These are phyloP conservation scores for Saxophila tyrrhenica DNA, from an alignment of 495 filamentous ascomycete genomes.

Conservation along the genomic window DNA sequence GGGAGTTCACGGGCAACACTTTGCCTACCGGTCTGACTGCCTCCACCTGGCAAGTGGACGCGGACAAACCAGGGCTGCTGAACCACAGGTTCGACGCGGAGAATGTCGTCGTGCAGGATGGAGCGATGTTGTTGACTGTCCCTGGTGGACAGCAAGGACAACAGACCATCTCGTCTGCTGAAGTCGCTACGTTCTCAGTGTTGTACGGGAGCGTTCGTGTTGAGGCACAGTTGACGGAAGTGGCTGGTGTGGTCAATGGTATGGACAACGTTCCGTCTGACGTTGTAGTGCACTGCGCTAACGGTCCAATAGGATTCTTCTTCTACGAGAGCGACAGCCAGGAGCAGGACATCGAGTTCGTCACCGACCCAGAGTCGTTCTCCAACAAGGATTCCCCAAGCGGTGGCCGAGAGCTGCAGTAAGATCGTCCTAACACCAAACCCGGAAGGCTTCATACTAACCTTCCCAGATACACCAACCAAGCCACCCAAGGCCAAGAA, in stretches of 20 bases:
- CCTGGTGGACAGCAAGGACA: not conserved
- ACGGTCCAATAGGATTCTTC: not conserved
- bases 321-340: not conserved
- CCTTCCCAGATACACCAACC: not conserved
- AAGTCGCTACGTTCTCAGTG: not conserved
- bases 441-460: too few species aligned
- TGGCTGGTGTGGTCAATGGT: not conserved
- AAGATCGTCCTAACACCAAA: not conserved
- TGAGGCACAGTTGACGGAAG: not conserved
- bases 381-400: not conserved
- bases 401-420: not conserved
- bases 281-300: too few species aligned
- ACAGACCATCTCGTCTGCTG: not conserved
- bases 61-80: not conserved
- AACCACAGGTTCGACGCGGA: not conserved
- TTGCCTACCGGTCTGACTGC: not conserved
- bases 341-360: not conserved
- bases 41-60: not conserved
- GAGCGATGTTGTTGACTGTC: not conserved
- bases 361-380: slow-evolving; percentile 3
- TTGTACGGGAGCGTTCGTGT: not conserved
- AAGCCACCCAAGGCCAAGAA: not conserved
- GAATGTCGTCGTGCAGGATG: not conserved
- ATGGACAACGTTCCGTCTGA: too few species aligned
- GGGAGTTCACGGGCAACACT: not conserved